phyloP scores from a whole-genome alignment of 164 flowering plant species.

The Vitis vinifera region DNA sequence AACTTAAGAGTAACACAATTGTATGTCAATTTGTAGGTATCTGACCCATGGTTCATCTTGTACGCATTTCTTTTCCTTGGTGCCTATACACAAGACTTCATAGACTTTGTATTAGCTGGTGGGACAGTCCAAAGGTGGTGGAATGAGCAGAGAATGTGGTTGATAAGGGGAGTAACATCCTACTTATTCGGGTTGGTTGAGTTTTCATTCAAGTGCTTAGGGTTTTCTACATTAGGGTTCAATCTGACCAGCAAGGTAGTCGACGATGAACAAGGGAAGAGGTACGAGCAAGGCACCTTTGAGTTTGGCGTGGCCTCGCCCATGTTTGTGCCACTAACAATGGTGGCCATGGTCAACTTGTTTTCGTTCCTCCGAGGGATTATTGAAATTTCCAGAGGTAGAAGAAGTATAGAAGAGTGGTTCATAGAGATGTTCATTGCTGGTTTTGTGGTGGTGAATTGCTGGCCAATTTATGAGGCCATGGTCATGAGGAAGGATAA shows the following conservation, averaged over 20 bases:
- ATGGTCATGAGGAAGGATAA: conserved; percentile 44
- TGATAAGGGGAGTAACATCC: conserved; percentile 58
- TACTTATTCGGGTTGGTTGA: conserved; percentile 43
- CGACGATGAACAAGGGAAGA: conserved; percentile 49
- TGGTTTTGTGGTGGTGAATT: conserved; percentile 53
- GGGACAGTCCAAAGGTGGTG: conserved; percentile 60
- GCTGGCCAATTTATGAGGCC: conserved; percentile 67
- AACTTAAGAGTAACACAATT: neutral
- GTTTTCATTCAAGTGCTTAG: conserved; percentile 32
- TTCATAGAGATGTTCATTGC: conserved; percentile 27
- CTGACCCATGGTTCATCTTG: conserved; percentile 53
- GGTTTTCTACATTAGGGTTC: conserved; percentile 49
- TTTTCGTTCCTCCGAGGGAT: conserved; percentile 33
- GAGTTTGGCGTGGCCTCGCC: conserved; percentile 73
- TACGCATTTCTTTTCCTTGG: conserved; percentile 58
- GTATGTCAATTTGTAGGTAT: conserved; percentile 28
- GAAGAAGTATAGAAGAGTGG: conserved; percentile 33
- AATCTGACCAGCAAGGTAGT: conserved; percentile 54
- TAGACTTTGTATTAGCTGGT: conserved; percentile 37
- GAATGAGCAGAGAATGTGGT: conserved; percentile 79
- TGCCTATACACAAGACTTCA: conserved; percentile 54
- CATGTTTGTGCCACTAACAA: conserved; percentile 57
- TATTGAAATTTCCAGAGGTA: conserved; percentile 10
- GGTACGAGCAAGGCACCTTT: conserved; percentile 53
- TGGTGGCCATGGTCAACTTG: conserved; percentile 54